phyloP scores from a whole-genome alignment of 106 monocot species.

The Dendrobium catenatum region DNA sequence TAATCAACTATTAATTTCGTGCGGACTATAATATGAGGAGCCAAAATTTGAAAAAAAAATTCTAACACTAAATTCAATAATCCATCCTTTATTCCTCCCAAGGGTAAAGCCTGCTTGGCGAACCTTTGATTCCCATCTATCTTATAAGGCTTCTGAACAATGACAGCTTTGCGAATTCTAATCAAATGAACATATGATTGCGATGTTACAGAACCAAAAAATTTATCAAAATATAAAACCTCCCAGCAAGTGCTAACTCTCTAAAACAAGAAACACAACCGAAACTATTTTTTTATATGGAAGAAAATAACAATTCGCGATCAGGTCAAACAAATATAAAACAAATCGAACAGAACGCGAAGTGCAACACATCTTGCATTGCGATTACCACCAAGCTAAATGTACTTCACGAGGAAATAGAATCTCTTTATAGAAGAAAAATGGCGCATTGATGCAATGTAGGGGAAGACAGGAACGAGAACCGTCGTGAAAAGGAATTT shows the following conservation, averaged over 20 bases:
- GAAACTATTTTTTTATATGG: neutral
- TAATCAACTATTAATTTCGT: neutral
- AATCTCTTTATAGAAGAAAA: neutral
- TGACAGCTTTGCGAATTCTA: neutral
- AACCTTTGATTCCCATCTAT: neutral
- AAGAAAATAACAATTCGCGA: neutral
- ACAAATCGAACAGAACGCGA: neutral
- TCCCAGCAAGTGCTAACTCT: neutral
- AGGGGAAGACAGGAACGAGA: neutral
- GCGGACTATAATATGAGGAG: neutral
- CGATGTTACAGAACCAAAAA: neutral
- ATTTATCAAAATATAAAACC: neutral
- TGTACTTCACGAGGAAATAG: neutral
- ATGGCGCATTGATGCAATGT: neutral
- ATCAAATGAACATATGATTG: neutral
- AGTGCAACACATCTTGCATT: neutral
- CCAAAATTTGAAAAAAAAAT: neutral
- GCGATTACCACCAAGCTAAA: neutral
- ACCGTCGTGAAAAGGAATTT: neutral
- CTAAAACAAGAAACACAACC: neutral
- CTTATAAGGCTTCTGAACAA: too few relatives aligned
- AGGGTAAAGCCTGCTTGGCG: neutral
- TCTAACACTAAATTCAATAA: neutral
- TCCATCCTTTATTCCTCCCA: neutral
- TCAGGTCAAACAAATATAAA: neutral